Percentiles rank a stretch among this genome's conserved stretches.
phyloP scores from a whole-genome alignment of 306 rosid species.

The Carpinus fangiana region DNA sequence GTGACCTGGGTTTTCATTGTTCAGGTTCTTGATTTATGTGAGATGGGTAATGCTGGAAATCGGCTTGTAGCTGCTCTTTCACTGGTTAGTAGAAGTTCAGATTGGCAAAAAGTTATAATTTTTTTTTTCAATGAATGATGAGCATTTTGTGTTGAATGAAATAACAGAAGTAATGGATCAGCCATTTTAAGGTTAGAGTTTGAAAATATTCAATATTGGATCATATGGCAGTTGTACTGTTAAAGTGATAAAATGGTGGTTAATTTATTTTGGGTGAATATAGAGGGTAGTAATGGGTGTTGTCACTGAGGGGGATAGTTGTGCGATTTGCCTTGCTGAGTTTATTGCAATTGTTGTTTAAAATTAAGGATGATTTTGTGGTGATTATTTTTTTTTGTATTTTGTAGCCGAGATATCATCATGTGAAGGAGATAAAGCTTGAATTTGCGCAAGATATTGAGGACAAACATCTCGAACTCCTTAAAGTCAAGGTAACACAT shows the following conservation, averaged over 20 bases:
- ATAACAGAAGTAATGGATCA: neutral
- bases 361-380: conserved; percentile 23
- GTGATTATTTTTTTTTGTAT: conserved; percentile 24
- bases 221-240: neutral
- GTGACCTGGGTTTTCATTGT: conserved; percentile 9
- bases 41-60: conserved; percentile 64
- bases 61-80: conserved; percentile 69
- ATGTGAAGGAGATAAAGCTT: conserved; percentile 61
- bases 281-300: neutral
- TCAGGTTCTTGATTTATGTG: conserved; percentile 63
- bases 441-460: conserved; percentile 80
- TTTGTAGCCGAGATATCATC: conserved; percentile 60
- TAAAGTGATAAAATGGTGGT: conserved; percentile 5
- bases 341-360: neutral
- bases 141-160: neutral
- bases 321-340: conserved; percentile 7
- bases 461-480: conserved; percentile 62
- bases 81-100: conserved; percentile 45
- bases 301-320: neutral
- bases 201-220: neutral
- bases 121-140: neutral
- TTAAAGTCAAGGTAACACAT: conserved; percentile 57
- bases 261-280: neutral
- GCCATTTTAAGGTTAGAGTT: neutral
- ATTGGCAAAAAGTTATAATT: neutral